phyloP scores from a whole-genome alignment of 805 yeast species.

The Cyberlindnera mississippiensis region DNA sequence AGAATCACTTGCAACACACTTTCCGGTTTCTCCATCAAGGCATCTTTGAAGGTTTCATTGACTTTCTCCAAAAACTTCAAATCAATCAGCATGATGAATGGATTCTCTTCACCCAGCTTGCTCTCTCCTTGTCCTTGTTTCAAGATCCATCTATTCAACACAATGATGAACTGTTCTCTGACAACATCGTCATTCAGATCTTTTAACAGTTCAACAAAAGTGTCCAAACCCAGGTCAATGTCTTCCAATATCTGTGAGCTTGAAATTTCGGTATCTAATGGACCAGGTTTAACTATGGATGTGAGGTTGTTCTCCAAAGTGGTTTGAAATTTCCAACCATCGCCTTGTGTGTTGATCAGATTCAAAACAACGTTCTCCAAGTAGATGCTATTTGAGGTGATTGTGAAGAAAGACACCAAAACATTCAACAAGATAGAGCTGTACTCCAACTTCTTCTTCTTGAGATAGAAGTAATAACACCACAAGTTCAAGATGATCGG shows the following conservation, averaged over 20 bases:
- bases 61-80: conserved; percentile 61
- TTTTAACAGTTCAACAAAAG: conserved; percentile 41
- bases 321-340: conserved; percentile 33
- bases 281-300: conserved; percentile 25
- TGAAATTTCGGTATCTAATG: conserved; percentile 6
- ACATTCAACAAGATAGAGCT: conserved; percentile 30
- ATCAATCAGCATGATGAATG: conserved; percentile 54
- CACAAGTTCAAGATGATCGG: conserved; percentile 32
- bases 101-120: conserved; percentile 33
- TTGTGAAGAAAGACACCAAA: conserved; percentile 30
- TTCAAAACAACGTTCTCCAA: conserved; percentile 29
- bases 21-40: conserved; percentile 39
- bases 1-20: conserved; percentile 52
- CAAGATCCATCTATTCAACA: conserved; percentile 60
- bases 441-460: conserved; percentile 28
- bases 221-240: conserved; percentile 41
- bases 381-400: conserved; percentile 27
- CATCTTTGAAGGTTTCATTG: conserved; percentile 53
- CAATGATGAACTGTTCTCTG: conserved; percentile 42
- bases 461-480: conserved; percentile 34
- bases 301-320: conserved; percentile 36
- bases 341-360: conserved; percentile 31
- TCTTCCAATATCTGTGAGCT: conserved; percentile 35
- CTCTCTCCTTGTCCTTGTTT: conserved; percentile 9
- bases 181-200: conserved; percentile 46